Conservation (phyloP, 1,284 basidiomycete genomes). For the Sporisorium graminicola region DNA sequence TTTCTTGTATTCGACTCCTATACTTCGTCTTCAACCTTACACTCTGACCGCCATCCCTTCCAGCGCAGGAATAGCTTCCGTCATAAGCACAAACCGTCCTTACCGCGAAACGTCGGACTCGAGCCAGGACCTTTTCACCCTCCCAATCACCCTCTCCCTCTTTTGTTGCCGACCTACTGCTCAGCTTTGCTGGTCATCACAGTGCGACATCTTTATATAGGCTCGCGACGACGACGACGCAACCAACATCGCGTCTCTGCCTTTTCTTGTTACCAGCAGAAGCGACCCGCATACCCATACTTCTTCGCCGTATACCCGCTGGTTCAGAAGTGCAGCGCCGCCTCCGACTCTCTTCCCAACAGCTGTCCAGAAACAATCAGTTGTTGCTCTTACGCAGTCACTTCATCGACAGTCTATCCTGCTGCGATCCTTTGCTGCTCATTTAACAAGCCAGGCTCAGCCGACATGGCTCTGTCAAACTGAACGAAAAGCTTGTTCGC, state of each 20-base stretch:
- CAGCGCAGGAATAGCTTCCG: neutral
- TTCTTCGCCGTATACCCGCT: conserved; percentile 12
- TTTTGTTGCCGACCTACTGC: neutral
- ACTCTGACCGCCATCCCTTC: conserved; percentile 2
- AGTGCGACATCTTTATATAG: neutral
- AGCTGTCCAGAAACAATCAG: neutral
- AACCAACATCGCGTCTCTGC: neutral
- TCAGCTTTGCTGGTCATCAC: neutral
- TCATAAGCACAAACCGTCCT: conserved; percentile 9
- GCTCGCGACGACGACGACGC: conserved; percentile 1
- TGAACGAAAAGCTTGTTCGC: conserved; percentile 10
- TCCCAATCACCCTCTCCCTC: neutral
- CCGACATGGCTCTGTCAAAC: conserved; percentile 22
- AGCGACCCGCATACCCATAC: conserved; percentile 12
- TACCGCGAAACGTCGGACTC: conserved; percentile 1
- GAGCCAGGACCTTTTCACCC: neutral
- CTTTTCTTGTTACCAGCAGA: neutral
- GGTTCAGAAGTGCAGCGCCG: neutral
- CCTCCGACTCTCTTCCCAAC: too few species aligned
- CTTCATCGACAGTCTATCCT: too few species aligned
- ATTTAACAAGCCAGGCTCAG: neutral
- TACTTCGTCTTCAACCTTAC: conserved; percentile 7
- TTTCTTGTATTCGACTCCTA: neutral
- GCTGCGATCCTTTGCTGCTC: conserved; percentile 2
- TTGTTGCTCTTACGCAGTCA: neutral